phyloP scores from a whole-genome alignment of 768 basidiomycete species.

The Naganishia randhawae region DNA sequence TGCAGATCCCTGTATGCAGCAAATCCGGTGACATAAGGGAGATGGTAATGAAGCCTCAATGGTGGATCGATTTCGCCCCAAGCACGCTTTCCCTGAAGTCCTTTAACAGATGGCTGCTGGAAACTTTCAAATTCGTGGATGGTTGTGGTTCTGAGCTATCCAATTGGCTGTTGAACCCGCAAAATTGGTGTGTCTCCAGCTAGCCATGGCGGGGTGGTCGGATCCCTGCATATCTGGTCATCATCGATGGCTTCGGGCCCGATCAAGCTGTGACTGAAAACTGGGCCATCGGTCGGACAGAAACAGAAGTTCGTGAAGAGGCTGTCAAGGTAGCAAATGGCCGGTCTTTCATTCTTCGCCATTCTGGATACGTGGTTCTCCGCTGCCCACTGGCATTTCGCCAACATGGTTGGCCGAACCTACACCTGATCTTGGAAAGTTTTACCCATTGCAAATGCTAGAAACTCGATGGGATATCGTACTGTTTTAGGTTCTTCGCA shows the following conservation, averaged over 20 bases:
- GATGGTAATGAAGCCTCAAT: constrained; percentile 90
- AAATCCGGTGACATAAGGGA: constrained; percentile 98
- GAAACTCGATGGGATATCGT: constrained; percentile 99
- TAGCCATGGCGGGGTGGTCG: constrained; percentile 99
- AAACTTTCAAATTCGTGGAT: constrained; percentile 75
- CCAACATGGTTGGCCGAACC: constrained; percentile 94
- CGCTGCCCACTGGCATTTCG: constrained; percentile 94
- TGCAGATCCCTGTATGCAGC: constrained; percentile 95
- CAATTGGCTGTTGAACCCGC: constrained; percentile 87
- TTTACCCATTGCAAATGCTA: constrained; percentile 84
- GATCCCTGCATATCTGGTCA: constrained; percentile 87
- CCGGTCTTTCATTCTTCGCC: constrained; percentile 68
- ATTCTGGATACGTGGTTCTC: constrained; percentile 99
- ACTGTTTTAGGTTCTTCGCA: constrained; percentile 99
- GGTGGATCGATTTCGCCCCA: constrained; percentile 98
- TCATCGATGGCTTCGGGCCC: constrained; percentile 71
- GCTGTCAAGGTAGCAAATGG: constrained; percentile 63
- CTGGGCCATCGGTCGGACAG: constrained; percentile 88
- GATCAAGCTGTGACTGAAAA: constrained; percentile 65
- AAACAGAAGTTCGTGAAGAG: constrained; percentile 74
- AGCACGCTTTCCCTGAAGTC: constrained; percentile 83
- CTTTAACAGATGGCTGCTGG: constrained; percentile 85
- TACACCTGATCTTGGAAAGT: constrained; percentile 72
- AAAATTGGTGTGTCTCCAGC: constrained; percentile 99
- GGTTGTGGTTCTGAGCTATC: constrained; percentile 91